A percentile compares a stretch with the other conserved stretches of the same genome.
These are phyloP conservation scores for Metarhizium anisopliae DNA, from an alignment of 2,329 filamentous ascomycete species.

Conservation along the genomic window DNA sequence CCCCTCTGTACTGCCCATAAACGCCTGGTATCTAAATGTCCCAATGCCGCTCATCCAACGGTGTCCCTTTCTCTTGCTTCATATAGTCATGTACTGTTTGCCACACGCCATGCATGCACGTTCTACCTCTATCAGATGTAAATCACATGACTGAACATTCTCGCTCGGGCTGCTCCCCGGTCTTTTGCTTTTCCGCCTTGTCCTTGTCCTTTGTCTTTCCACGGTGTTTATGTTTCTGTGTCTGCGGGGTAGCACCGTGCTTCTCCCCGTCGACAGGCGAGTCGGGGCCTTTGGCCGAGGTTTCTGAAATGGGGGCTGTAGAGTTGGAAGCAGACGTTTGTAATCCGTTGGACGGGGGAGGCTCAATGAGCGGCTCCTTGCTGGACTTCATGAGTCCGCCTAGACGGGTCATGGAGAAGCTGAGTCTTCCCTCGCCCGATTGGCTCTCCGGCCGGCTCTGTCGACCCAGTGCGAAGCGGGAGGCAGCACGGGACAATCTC, in stretches of 20 bases:
- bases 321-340: constrained; percentile 18
- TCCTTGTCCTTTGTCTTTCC: constrained; percentile 28
- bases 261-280: constrained; percentile 13
- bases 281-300: constrained; percentile 11
- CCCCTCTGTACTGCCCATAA: neutral
- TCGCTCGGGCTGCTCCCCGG: constrained; percentile 31
- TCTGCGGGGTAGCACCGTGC: constrained; percentile 7
- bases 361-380: constrained; percentile 32
- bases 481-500: constrained; percentile 48
- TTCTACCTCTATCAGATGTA: neutral
- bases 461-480: constrained; percentile 39
- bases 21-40: neutral
- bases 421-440: constrained; percentile 48
- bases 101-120: neutral
- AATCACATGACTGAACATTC: constrained; percentile 39
- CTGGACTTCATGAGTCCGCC: constrained; percentile 41
- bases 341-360: constrained; percentile 8
- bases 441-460: constrained; percentile 50
- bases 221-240: constrained; percentile 24
- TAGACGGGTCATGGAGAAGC: constrained; percentile 47
- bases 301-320: constrained; percentile 15
- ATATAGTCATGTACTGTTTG: neutral
- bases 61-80: neutral
- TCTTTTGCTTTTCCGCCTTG: constrained; percentile 27
- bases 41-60: neutral